Evolutionary conservation across 1,284 basidiomycete genomes (phyloP).

Genomic region (Limonomyces culmigenus): DNA sequence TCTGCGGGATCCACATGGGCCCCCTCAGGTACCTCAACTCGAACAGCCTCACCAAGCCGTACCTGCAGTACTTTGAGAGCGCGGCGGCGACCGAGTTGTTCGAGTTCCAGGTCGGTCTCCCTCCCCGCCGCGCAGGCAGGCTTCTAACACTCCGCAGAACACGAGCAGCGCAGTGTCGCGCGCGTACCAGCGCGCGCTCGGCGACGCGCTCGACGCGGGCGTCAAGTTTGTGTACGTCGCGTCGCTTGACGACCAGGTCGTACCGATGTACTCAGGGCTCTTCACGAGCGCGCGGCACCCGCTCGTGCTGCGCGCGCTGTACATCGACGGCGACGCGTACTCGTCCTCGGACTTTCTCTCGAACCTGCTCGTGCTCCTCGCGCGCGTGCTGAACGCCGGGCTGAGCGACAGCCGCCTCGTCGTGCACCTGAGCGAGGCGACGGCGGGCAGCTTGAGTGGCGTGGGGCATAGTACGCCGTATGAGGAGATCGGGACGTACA

Average conservation of each 20-base stretch:
- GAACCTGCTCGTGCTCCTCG: conserved; percentile 76
- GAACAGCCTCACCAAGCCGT: conserved; percentile 70
- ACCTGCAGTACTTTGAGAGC: conserved; percentile 91
- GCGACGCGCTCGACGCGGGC: conserved; percentile 63
- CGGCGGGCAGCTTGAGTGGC: conserved; percentile 78
- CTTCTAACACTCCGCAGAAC: no score
- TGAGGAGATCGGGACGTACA: conserved; percentile 74
- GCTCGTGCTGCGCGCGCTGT: conserved; percentile 77
- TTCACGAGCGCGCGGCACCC: conserved; percentile 86
- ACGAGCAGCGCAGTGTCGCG: conserved; percentile 59
- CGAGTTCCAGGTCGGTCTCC: no score
- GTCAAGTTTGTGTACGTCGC: conserved; percentile 87
- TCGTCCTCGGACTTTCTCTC: conserved; percentile 87
- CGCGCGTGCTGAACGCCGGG: conserved; percentile 82
- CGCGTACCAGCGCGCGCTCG: conserved; percentile 61
- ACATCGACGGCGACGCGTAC: conserved; percentile 90
- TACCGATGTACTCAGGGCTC: conserved; percentile 84
- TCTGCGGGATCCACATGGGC: conserved; percentile 88
- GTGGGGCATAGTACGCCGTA: conserved; percentile 89
- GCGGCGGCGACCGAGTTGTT: conserved; percentile 86
- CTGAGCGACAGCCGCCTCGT: conserved; percentile 81
- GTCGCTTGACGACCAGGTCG: conserved; percentile 90
- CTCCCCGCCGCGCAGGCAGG: no score
- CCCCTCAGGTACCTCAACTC: conserved; percentile 77
- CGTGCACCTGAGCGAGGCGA: conserved; percentile 79